Base-by-base conservation (phyloP, 2,329 filamentous ascomycete species). In the Sclerotinia minor region DNA sequence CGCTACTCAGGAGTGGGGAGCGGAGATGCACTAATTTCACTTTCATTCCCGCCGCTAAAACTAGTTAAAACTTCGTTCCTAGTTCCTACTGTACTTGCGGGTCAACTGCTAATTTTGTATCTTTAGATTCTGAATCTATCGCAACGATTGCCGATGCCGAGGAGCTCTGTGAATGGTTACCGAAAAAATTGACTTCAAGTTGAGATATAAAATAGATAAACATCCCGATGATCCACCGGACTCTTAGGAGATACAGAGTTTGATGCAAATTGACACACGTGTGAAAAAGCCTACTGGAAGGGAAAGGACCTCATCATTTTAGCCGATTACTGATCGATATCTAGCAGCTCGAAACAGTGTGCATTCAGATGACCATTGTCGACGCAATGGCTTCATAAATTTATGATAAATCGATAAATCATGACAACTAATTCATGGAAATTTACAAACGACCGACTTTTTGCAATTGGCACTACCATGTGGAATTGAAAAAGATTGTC, bases 11-110 rank as follows among this genome's bases (percentile, higher is more conserved):
- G 58, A n/a, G 58, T 60, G 58, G 44, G 21, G 26, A 60, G 19
- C 58, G 26, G 58, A 60, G 44, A 60, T 49, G 11, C 21, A 24
- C 24, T 60, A 24, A 60, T 60, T 24, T 60, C 9, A 60, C 45
- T 60, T 35, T 19, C 21, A 21, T 19, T 35, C 44, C 58, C 21
- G 19, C 21, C 21, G 54, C 35, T 57, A 19, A 35, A 6, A 35
- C 35, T 38, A 38, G 13, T n/a, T 41, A 2, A 55, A 38, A 38
- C 35, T 38, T 38, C 19, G 29, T 32, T n/a, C n/a, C n/a, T n/a
- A n/a, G n/a, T n/a, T n/a, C n/a, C n/a, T n/a, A n/a, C n/a, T 38
- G 53, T 32, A 24, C n/a, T 35, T 35, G 21, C n/a, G 21, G 32
- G 47, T 24, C n/a, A 24, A 57, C 21, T 24, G 21, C 35, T 41